These are phyloP conservation scores for Penicillium mononematosum DNA, from an alignment of 495 filamentous ascomycete species.

Conservation along the genomic window DNA sequence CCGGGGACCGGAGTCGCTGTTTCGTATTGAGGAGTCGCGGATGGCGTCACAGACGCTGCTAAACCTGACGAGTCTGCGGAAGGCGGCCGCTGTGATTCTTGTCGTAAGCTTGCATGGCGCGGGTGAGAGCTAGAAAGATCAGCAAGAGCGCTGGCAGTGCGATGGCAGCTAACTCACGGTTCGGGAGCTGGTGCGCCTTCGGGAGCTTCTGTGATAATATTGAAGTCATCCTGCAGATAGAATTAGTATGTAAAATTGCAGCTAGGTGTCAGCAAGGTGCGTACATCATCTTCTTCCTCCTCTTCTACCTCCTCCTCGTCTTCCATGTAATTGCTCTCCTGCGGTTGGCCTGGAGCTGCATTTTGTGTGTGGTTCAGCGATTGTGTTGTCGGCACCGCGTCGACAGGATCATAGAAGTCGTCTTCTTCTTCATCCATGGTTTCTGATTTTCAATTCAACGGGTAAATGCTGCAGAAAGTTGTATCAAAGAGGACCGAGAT, in stretches of 20 bases:
- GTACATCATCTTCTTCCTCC: constrained; percentile 59
- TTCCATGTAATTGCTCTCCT: constrained; percentile 61
- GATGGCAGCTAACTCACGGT: constrained; percentile 39
- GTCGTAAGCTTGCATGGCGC: constrained; percentile 51
- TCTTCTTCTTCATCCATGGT: constrained; percentile 55
- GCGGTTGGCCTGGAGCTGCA: constrained; percentile 19
- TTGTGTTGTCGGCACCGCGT: constrained; percentile 36
- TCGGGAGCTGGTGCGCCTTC: constrained; percentile 66
- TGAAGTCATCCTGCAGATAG: constrained; percentile 66
- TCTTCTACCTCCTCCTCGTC: constrained; percentile 76
- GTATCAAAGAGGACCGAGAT: constrained; percentile 20
- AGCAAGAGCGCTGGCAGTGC: constrained; percentile 14
- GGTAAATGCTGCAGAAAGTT: constrained; percentile 17
- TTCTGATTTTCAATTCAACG: constrained; percentile 14
- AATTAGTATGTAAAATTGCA: constrained; percentile 8
- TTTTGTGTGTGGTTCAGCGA: constrained; percentile 27
- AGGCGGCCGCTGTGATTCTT: constrained; percentile 62
- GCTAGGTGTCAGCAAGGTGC: constrained; percentile 26
- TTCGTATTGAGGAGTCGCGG: constrained; percentile 45
- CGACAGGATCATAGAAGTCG: constrained; percentile 54
- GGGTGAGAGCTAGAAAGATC: constrained; percentile 36
- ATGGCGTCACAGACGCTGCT: constrained; percentile 34
- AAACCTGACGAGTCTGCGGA: constrained; percentile 47
- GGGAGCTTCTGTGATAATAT: constrained; percentile 90
- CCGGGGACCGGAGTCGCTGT: constrained; percentile 42